phyloP scores from a whole-genome alignment of 306 rosid genomes.

The peach (Prunus persica) region Prunus_persica_NCBIv2 NC_034009.1:686001-686500 shows the following conservation, averaged over 20 bases:
- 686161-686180: neutral
- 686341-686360: neutral
- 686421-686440: neutral
- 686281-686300: neutral
- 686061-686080: neutral
- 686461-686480: constrained; percentile 2
- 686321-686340: neutral
- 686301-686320: neutral
- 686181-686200: neutral
- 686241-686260: neutral
- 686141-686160: neutral
- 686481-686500: neutral
- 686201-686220: neutral
- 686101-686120: neutral
- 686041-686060: too few species aligned
- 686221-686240: neutral
- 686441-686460: neutral
- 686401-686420: neutral
- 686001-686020: too few species aligned
- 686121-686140: neutral
- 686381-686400: neutral
- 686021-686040: too few species aligned
- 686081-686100: neutral
- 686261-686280: neutral
- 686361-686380: neutral